phyloP scores from a whole-genome alignment of 805 yeast genomes.

The Metschnikowia colocasiae region DNA sequence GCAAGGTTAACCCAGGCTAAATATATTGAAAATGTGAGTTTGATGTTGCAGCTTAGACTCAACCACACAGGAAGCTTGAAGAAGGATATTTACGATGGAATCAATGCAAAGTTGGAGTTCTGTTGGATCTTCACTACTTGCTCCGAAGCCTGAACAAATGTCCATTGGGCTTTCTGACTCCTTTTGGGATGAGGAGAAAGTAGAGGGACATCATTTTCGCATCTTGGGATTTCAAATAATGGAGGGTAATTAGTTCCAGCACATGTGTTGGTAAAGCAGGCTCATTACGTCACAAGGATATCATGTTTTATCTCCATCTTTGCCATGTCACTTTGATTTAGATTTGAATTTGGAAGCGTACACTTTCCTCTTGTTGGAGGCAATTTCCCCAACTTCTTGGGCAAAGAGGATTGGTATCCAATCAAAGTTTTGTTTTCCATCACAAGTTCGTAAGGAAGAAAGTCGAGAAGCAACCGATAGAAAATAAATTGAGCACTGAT shows the following conservation, averaged over 20 bases:
- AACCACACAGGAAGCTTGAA: not conserved
- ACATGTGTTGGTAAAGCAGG: not conserved
- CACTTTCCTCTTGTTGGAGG: not conserved
- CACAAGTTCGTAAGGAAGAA: not conserved
- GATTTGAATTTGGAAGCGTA: not conserved
- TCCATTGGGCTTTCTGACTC: not conserved
- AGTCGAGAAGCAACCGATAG: not conserved
- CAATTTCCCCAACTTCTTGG: not conserved
- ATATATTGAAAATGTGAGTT: not conserved
- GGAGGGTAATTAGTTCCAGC: not conserved
- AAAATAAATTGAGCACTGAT: not conserved
- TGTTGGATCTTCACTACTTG: conserved; percentile 4
- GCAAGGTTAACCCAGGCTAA: not conserved
- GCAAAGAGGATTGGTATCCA: not conserved
- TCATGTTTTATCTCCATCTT: not conserved
- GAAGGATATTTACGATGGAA: not conserved
- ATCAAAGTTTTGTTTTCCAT: not conserved
- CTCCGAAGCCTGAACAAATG: not conserved
- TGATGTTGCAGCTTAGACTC: not conserved
- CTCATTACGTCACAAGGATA: not conserved
- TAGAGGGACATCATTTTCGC: not conserved
- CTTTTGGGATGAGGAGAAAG: not conserved
- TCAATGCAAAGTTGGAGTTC: conserved; percentile 6
- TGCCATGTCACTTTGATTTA: not conserved
- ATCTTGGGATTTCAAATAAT: not conserved